phyloP scores from a whole-genome alignment of 768 basidiomycete species.

The Boletus coccyginus region DNA sequence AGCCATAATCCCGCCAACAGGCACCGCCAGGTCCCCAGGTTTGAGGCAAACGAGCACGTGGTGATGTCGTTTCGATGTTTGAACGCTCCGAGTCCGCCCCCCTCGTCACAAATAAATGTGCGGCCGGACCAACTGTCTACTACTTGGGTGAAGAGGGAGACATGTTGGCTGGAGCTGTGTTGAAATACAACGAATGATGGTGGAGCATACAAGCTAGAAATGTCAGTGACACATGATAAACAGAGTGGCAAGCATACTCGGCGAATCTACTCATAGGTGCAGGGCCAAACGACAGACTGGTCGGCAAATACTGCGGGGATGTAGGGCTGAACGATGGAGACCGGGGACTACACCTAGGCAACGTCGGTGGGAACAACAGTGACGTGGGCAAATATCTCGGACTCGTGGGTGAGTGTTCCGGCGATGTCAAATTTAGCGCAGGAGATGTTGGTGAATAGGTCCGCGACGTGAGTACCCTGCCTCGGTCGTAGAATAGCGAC shows the following conservation, averaged over 20 bases:
- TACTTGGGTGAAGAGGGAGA: conserved; percentile 92
- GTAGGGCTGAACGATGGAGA: conserved; percentile 91
- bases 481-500: conserved; percentile 75
- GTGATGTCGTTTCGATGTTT: too few relatives aligned
- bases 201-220: conserved; percentile 58
- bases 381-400: conserved; percentile 85
- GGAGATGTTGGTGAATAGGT: conserved; percentile 90
- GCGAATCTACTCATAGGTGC: conserved; percentile 88
- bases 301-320: conserved; percentile 32
- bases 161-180: conserved; percentile 69
- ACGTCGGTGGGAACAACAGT: conserved; percentile 82
- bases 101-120: too few relatives aligned
- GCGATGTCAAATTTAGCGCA: conserved; percentile 76
- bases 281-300: conserved; percentile 88
- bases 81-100: too few relatives aligned
- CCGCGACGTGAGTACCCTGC: conserved; percentile 32
- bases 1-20: too few relatives aligned
- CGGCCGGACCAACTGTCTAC: too few relatives aligned
- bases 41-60: too few relatives aligned
- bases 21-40: too few relatives aligned
- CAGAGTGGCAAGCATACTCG: conserved; percentile 52
- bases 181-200: not conserved
- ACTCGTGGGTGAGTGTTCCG: conserved; percentile 65
- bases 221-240: conserved; percentile 24
- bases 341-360: conserved; percentile 82